Conservation (phyloP, 352 stramenopile genomes). For the Globisporangium spiculum region DNA sequence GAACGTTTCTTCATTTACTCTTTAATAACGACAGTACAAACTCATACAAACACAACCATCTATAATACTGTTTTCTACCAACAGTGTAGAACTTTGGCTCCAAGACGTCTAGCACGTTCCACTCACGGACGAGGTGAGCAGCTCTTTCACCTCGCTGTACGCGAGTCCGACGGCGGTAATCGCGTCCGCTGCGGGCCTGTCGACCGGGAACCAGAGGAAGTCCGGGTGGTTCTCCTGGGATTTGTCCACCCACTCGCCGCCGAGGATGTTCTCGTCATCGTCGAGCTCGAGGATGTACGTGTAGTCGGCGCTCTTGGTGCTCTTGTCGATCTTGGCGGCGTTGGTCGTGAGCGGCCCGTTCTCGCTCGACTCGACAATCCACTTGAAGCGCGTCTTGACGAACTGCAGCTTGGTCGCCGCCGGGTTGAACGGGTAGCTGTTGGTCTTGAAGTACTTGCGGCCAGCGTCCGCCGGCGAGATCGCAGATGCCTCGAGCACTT, state of each 20-base stretch:
- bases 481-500: slow-evolving; percentile 38
- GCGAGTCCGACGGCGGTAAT: slow-evolving; percentile 39
- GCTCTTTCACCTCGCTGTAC: slow-evolving; percentile 38
- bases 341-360: slow-evolving; percentile 43
- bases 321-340: slow-evolving; percentile 42
- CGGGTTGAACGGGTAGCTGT: slow-evolving; percentile 60
- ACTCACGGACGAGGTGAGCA: slow-evolving; percentile 11
- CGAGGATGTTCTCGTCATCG: slow-evolving; percentile 50
- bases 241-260: slow-evolving; percentile 58
- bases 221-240: slow-evolving; percentile 57
- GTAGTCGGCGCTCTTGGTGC: slow-evolving; percentile 50
- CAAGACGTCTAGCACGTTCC: not conserved
- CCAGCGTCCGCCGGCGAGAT: slow-evolving; percentile 27
- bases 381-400: slow-evolving; percentile 51
- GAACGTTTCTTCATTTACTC: not conserved
- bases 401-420: slow-evolving; percentile 41
- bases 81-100: not conserved
- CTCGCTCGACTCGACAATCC: slow-evolving; percentile 47
- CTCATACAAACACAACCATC: slow-evolving; percentile 1
- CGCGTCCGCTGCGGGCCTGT: slow-evolving; percentile 31
- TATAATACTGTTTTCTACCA: slow-evolving; percentile 7
- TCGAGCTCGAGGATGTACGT: slow-evolving; percentile 67
- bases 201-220: slow-evolving; percentile 66
- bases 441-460: slow-evolving; percentile 39
- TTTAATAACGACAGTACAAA: not conserved